phyloP scores from a whole-genome alignment of 2,329 filamentous ascomycete genomes.

The Aureobasidium musti region DNA sequence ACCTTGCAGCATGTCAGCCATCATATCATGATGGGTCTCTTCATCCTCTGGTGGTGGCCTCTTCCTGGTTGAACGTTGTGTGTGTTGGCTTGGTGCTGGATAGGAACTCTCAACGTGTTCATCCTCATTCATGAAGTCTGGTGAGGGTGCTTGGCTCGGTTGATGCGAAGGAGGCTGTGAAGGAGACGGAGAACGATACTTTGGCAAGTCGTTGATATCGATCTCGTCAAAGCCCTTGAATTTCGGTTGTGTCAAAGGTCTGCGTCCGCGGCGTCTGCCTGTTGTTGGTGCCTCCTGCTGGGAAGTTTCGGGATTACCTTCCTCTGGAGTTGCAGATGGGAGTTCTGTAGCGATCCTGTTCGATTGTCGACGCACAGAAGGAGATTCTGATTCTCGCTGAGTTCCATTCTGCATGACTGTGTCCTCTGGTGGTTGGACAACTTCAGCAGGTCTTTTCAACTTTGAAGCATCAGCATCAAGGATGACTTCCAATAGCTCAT shows the following conservation, averaged over 20 bases:
- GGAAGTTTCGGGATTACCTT: neutral
- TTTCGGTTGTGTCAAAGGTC: slow-evolving; percentile 43
- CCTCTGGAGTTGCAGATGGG: slow-evolving; percentile 14
- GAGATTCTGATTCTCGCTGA: neutral
- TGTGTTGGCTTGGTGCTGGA: slow-evolving; percentile 37
- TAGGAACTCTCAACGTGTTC: slow-evolving; percentile 32
- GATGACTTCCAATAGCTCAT: slow-evolving; percentile 89
- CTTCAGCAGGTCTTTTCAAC: slow-evolving; percentile 65
- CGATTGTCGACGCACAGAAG: slow-evolving; percentile 1
- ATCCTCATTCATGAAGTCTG: slow-evolving; percentile 34
- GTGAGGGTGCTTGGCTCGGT: slow-evolving; percentile 34
- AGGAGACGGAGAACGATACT: slow-evolving; percentile 30
- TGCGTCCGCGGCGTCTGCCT: slow-evolving; percentile 15
- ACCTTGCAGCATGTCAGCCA: slow-evolving; percentile 74
- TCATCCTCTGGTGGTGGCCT: slow-evolving; percentile 35
- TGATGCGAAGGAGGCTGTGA: slow-evolving; percentile 24
- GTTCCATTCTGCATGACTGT: neutral
- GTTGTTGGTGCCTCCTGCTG: slow-evolving; percentile 2
- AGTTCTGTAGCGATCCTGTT: neutral
- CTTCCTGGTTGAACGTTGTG: slow-evolving; percentile 36
- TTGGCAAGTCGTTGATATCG: slow-evolving; percentile 39
- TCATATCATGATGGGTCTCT: slow-evolving; percentile 51
- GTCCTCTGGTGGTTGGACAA: neutral
- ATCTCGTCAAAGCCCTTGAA: slow-evolving; percentile 60
- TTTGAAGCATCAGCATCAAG: slow-evolving; percentile 73